Evolutionary conservation across 495 filamentous ascomycete genomes (phyloP), one percentile per base, ranked within the genome.

Genomic region (Usnea hakonensis): DNA sequence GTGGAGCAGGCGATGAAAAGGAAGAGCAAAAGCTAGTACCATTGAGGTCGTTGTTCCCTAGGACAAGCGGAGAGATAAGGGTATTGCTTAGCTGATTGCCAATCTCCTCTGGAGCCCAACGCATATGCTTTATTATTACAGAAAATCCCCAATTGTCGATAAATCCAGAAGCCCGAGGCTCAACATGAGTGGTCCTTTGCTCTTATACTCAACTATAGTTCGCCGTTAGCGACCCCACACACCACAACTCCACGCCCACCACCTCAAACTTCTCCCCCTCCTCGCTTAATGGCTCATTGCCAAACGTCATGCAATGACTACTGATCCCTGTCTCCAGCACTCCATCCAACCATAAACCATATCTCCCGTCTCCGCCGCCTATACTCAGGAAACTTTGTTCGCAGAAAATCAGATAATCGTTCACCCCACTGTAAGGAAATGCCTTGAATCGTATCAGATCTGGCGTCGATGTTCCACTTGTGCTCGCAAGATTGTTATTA

Each of bases 401-500:
- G 76, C 93, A 97, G 66, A 93, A 87, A 67, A 97, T 95, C 78
- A 94, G 87, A 71, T 96, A 96, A 72, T 97, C 94, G 73, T 98
- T 98, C 19, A 93, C 83, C 9, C 94, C 94, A 64, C 87, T 92
- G 69, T 97, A 97, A 1, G 91, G 92, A 72, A 97, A 98, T 0
- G 93, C 93, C 73, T 96, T 96, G 81, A 98, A 97, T 9, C 90
- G 85, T 67, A 96, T 87, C 36, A 85, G 79, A 37, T 87, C 86
- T 14, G 38, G 63, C 23, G 36, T 43, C 2, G 80, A 28, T 6
- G 23, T 30, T 48, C 44, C 58, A 19, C 35, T 57, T 21, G 58
- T 6, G 28, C 48, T 32, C 32, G 26, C 14, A 32, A 16, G 6
- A 16, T 26, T 37, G 4, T 13, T 30, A 21, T 60, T 36, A 8